Conservation (phyloP, 1,284 basidiomycete species). For the Cryptococcus neoformans region DNA sequence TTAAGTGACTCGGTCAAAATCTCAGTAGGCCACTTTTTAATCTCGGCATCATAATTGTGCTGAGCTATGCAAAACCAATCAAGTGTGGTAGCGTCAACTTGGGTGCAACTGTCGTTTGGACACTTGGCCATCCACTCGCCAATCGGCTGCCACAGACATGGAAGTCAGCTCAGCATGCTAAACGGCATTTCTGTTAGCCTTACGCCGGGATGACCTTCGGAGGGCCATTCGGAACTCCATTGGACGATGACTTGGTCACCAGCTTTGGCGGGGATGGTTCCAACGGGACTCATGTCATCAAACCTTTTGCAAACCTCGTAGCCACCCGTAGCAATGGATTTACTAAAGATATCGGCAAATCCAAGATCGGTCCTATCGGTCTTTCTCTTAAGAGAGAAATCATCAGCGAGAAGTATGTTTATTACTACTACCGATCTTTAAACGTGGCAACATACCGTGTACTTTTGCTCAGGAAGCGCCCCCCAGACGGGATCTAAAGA, state of each 20-base stretch:
- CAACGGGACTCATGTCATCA: background rate
- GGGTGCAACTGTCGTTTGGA: background rate
- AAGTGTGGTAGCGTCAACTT: slow-evolving; percentile 2
- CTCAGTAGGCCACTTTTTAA: slow-evolving; percentile 2
- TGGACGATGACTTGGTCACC: slow-evolving; percentile 1
- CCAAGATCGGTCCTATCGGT: slow-evolving; percentile 1
- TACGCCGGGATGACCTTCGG: background rate
- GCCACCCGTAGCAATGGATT: slow-evolving; percentile 1
- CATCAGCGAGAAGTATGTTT: too few relatives aligned
- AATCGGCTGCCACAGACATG: background rate
- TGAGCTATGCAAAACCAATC: slow-evolving; percentile 3
- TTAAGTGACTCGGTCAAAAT: background rate
- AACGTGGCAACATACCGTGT: background rate
- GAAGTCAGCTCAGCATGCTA: background rate
- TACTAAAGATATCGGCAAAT: background rate
- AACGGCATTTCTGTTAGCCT: background rate
- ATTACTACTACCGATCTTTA: too few relatives aligned
- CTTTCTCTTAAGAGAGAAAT: background rate
- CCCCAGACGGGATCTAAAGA: background rate
- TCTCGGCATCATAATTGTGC: slow-evolving; percentile 3
- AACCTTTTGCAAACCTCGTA: background rate
- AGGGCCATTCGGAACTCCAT: background rate
- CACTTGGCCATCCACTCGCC: slow-evolving; percentile 3
- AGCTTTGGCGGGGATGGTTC: background rate
- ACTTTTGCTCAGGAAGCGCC: background rate